These are phyloP conservation scores for Pisolithus microcarpus DNA, from an alignment of 768 basidiomycete species.

Conservation along the genomic window DNA sequence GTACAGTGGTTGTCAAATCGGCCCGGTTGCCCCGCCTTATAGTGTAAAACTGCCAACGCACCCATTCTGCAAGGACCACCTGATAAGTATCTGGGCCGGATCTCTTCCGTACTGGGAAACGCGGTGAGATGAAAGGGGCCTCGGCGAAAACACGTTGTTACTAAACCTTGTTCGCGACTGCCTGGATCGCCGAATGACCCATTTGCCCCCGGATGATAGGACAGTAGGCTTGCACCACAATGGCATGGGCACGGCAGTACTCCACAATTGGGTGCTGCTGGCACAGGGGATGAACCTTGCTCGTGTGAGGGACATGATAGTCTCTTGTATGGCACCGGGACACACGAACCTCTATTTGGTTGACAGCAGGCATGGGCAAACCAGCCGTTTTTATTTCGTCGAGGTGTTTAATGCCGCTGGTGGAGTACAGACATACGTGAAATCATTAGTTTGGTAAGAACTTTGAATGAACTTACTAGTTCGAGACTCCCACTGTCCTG, in stretches of 20 bases:
- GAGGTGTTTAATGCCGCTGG: slow-evolving; percentile 63
- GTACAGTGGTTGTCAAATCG: neutral
- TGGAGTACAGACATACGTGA: neutral
- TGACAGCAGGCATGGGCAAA: slow-evolving; percentile 60
- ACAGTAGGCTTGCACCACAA: slow-evolving; percentile 69
- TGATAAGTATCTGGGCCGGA: slow-evolving; percentile 73
- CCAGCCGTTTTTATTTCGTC: slow-evolving; percentile 65
- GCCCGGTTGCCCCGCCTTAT: neutral
- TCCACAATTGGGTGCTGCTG: slow-evolving; percentile 75
- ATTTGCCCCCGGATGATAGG: slow-evolving; percentile 59
- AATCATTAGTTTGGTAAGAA: neutral
- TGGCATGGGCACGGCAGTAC: slow-evolving; percentile 56
- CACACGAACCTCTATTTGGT: slow-evolving; percentile 67
- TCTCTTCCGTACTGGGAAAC: slow-evolving; percentile 46
- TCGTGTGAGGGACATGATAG: slow-evolving; percentile 3
- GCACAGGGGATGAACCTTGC: slow-evolving; percentile 72
- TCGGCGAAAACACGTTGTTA: slow-evolving; percentile 1
- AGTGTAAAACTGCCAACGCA: slow-evolving; percentile 27
- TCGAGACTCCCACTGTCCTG: slow-evolving; percentile 72
- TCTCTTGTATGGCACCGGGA: neutral
- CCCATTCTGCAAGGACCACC: slow-evolving; percentile 89
- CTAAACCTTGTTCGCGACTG: slow-evolving; percentile 53
- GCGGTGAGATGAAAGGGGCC: slow-evolving; percentile 2
- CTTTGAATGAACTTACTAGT: slow-evolving; percentile 48
- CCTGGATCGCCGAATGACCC: slow-evolving; percentile 46